These are phyloP conservation scores for Zychaea mexicana DNA, from an alignment of 371 early-diverging fungal genomes.

Conservation along the genomic window DNA sequence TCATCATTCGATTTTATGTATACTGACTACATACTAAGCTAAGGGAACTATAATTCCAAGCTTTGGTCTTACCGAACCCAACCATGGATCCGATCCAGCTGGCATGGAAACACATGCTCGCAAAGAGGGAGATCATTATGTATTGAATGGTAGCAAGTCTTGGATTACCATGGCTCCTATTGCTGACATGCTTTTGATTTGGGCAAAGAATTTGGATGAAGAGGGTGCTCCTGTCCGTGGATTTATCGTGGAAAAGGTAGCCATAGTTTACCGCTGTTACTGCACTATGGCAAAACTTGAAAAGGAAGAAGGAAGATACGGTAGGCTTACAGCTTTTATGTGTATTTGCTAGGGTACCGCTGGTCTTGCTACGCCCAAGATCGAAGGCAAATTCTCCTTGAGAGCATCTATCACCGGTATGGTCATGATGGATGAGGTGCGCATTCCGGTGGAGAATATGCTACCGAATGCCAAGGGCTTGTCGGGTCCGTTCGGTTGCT, in stretches of 20 bases:
- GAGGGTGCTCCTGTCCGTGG: conserved; percentile 87
- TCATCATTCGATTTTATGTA: background rate
- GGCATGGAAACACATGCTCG: conserved; percentile 93
- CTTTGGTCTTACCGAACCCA: conserved; percentile 98
- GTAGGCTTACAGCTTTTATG: too few species aligned
- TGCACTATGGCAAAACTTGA: too few species aligned
- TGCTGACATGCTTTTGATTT: conserved; percentile 97
- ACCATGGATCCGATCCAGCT: conserved; percentile 96
- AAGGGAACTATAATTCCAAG: conserved; percentile 88
- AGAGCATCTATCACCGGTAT: conserved; percentile 96
- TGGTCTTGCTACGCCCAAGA: conserved; percentile 87
- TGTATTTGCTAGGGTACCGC: conserved; percentile 72
- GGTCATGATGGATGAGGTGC: conserved; percentile 99
- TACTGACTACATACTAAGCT: conserved; percentile 49
- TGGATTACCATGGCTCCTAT: conserved; percentile 99
- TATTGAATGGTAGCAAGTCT: conserved; percentile 92
- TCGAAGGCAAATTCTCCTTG: conserved; percentile 95
- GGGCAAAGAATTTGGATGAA: conserved; percentile 90
- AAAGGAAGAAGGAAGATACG: too few species aligned
- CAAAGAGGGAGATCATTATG: conserved; percentile 76
- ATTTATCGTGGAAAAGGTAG: conserved; percentile 89
- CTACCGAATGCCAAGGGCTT: conserved; percentile 89
- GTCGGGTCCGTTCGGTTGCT: conserved; percentile 97
- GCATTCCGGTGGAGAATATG: conserved; percentile 87
- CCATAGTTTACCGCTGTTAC: too few species aligned